A percentile compares a stretch with the other conserved stretches of the same genome.
phyloP scores from a whole-genome alignment of 2,329 filamentous ascomycete genomes.

The Colletotrichum lupini region DNA sequence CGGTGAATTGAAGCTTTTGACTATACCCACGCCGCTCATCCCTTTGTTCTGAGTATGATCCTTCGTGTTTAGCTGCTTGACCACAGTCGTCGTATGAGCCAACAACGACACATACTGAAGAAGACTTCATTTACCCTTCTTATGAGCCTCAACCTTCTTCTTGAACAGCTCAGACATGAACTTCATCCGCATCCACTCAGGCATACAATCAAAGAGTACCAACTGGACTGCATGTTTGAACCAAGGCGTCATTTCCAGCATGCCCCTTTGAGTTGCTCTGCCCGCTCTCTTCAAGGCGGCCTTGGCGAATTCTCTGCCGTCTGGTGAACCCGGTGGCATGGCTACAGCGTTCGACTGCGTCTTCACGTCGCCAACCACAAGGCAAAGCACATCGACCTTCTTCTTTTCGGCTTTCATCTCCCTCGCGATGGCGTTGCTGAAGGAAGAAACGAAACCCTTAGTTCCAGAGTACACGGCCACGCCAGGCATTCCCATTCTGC shows the following conservation, averaged over 20 bases:
- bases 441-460: slow-evolving; percentile 45
- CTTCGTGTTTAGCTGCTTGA: not conserved
- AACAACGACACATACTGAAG: not conserved
- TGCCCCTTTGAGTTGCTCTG: slow-evolving; percentile 39
- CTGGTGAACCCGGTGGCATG: not conserved
- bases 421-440: slow-evolving; percentile 42
- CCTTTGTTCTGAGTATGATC: not conserved
- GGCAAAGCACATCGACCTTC: slow-evolving; percentile 43
- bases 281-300: slow-evolving; percentile 39
- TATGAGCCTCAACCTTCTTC: not conserved
- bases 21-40: too few species aligned
- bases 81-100: not conserved
- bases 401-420: slow-evolving; percentile 40
- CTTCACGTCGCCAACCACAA: slow-evolving; percentile 44
- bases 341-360: slow-evolving; percentile 10
- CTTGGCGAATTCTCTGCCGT: slow-evolving; percentile 13
- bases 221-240: not conserved
- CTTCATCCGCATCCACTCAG: not conserved
- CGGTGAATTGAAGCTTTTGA: too few species aligned
- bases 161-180: not conserved
- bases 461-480: slow-evolving; percentile 44
- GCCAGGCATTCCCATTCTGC: slow-evolving; percentile 41
- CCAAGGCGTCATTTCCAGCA: slow-evolving; percentile 39
- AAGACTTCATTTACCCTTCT: not conserved
- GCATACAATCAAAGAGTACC: not conserved